Percentiles rank a stretch among this genome's conserved stretches.
phyloP scores from a whole-genome alignment of 768 basidiomycete species.

The Lentinula edodes region DNA sequence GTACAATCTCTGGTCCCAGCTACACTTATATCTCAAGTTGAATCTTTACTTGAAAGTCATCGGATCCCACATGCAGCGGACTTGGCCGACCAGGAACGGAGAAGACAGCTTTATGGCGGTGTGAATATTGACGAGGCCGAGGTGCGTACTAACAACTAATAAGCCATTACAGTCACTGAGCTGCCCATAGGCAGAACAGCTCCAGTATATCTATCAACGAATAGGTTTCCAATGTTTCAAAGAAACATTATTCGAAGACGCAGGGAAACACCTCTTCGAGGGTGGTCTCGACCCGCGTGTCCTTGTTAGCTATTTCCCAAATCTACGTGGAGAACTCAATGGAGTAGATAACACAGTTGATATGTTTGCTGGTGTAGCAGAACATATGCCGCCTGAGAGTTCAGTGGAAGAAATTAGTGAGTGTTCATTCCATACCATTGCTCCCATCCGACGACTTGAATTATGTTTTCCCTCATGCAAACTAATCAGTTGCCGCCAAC shows the following conservation, averaged over 20 bases:
- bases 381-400: constrained; percentile 61
- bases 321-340: constrained; percentile 66
- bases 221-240: constrained; percentile 75
- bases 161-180: neutral
- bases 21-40: constrained; percentile 67
- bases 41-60: constrained; percentile 60
- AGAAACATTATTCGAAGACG: constrained; percentile 81
- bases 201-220: constrained; percentile 75
- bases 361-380: constrained; percentile 70
- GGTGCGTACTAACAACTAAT: constrained; percentile 26
- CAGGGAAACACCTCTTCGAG: constrained; percentile 69
- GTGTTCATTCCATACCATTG: constrained; percentile 29
- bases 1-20: constrained; percentile 65
- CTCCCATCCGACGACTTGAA: constrained; percentile 14
- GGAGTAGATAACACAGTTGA: constrained; percentile 49
- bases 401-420: constrained; percentile 84
- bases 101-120: constrained; percentile 44
- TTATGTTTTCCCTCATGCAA: constrained; percentile 44
- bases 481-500: constrained; percentile 79
- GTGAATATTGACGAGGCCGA: constrained; percentile 51
- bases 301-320: constrained; percentile 74
- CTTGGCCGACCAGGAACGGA: constrained; percentile 55
- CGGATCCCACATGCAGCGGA: constrained; percentile 59
- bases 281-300: constrained; percentile 84
- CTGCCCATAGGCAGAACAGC: constrained; percentile 49